Conservation (phyloP, 2,329 filamentous ascomycete species). For the Penicillium expansum region DNA sequence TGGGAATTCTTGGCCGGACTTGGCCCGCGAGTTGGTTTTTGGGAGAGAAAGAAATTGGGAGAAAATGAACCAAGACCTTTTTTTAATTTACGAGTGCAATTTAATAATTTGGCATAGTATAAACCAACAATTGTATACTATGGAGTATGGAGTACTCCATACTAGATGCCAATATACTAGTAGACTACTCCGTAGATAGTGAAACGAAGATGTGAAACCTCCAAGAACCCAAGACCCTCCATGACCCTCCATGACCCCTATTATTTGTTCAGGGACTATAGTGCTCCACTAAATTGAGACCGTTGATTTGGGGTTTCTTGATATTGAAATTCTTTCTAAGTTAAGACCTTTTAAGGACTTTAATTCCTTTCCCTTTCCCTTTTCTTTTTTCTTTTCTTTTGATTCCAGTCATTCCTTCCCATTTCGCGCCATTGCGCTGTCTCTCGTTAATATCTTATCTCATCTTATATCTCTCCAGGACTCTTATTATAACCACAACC, state of each 20-base stretch:
- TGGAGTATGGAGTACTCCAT: too few species aligned
- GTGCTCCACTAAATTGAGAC: constrained; percentile 3
- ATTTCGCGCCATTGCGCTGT: constrained; percentile 17
- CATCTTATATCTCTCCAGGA: neutral
- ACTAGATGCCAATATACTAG: too few species aligned
- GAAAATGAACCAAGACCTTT: neutral
- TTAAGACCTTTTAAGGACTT: neutral
- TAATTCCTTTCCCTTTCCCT: neutral
- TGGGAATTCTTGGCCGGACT: neutral
- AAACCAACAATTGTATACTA: too few species aligned
- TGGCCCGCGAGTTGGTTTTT: neutral
- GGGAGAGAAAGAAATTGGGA: neutral
- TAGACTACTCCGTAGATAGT: too few species aligned
- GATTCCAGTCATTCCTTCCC: constrained; percentile 12
- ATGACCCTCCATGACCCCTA: neutral
- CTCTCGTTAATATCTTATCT: constrained; percentile 19
- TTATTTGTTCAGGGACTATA: constrained; percentile 1
- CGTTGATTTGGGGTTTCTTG: neutral
- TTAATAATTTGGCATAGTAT: too few species aligned
- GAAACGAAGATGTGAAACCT: neutral
- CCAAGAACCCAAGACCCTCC: neutral
- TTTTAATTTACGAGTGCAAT: neutral
- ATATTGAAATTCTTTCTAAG: neutral
- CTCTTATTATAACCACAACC: neutral
- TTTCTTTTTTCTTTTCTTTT: neutral